Base-by-base conservation (phyloP, 2,329 filamentous ascomycete species). In the Emericellopsis atlantica region DNA sequence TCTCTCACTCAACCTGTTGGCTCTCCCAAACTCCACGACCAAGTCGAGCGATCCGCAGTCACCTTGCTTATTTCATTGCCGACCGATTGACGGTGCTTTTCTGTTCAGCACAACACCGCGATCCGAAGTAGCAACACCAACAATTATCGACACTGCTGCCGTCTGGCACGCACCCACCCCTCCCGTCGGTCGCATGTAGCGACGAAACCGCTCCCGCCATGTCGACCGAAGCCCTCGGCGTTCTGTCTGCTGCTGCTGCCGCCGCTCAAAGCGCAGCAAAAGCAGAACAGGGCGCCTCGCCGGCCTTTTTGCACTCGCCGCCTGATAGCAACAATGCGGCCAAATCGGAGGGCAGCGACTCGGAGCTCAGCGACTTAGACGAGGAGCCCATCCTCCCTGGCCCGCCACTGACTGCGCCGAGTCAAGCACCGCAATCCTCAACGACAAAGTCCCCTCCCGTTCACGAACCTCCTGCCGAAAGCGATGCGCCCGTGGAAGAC, bases 311-410 rank as follows among this genome's bases (percentile, higher is more conserved):
- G 42, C 70, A 79, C 54, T 80, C 76, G 48, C 76, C 76, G 34
- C 77, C 77, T 39, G 75, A 80, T 51, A 79, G 72, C 55, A 79
- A 79, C 59, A 71, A 71, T 55, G 67, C 70, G 42, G 61, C 66
- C 52, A 78, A 76, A 53, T 67, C 74, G 46, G 74, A 79, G 51
- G 67, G 39, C 39, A 76, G 71, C 55, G 74, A 80, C 51, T 81
- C 78, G 40, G 78, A 82, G 55, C 64, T 82, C 26, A 81, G 76
- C 61, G 78, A 81, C 41, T 65, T 81, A 40, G 77, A 81, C 46
- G 72, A 74, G 38, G 65, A 74, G 47, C 42, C 39, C 39, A 8
- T 40, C 31, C 32, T 44, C n/a, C 22, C 34, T 35, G 39, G 35
- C 31, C 31, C 31, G 34, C 24, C 40, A 24, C 36, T 29, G 23